Conservation (phyloP, 768 basidiomycete species). For the Pleurotus ostreatus region DNA sequence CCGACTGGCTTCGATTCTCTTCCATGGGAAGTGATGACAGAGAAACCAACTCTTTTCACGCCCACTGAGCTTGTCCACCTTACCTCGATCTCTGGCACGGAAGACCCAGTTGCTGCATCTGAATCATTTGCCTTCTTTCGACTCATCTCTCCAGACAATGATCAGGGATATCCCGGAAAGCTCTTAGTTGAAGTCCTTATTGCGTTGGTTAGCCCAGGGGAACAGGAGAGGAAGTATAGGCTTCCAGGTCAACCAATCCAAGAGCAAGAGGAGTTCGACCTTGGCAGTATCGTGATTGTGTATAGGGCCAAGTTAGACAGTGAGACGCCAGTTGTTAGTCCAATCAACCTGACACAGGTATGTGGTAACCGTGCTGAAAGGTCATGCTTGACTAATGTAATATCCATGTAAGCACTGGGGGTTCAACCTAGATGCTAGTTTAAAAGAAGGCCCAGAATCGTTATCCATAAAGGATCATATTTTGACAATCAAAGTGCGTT, state of each 20-base stretch:
- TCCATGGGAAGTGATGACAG: slow-evolving; percentile 46
- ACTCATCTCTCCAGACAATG: slow-evolving; percentile 55
- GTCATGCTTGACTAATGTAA: slow-evolving; percentile 1
- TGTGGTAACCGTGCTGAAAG: slow-evolving; percentile 10
- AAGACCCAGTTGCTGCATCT: slow-evolving; percentile 3
- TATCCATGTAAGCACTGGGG: slow-evolving; percentile 62
- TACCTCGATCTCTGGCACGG: slow-evolving; percentile 18
- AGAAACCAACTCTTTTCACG: slow-evolving; percentile 50
- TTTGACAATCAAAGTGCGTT: slow-evolving; percentile 35
- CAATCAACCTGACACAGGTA: slow-evolving; percentile 76
- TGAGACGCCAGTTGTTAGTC: slow-evolving; percentile 50
- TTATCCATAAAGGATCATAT: slow-evolving; percentile 49
- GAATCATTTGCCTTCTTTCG: slow-evolving; percentile 48
- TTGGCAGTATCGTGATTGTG: slow-evolving; percentile 65
- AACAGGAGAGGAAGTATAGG: slow-evolving; percentile 24
- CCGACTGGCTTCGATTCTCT: slow-evolving; percentile 58
- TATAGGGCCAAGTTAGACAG: slow-evolving; percentile 66
- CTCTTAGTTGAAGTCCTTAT: slow-evolving; percentile 57
- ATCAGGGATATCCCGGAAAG: slow-evolving; percentile 68
- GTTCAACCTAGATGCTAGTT: slow-evolving; percentile 74
- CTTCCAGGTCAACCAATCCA: slow-evolving; percentile 12
- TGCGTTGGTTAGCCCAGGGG: slow-evolving; percentile 37
- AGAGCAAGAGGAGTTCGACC: slow-evolving; percentile 33
- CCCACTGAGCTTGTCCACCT: slow-evolving; percentile 47
- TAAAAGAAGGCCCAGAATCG: slow-evolving; percentile 36